A percentile compares a stretch with the other conserved stretches of the same genome.
Evolutionary conservation across 345 rosid genomes (phyloP).

Genomic region (Mercurialis annua): DNA sequence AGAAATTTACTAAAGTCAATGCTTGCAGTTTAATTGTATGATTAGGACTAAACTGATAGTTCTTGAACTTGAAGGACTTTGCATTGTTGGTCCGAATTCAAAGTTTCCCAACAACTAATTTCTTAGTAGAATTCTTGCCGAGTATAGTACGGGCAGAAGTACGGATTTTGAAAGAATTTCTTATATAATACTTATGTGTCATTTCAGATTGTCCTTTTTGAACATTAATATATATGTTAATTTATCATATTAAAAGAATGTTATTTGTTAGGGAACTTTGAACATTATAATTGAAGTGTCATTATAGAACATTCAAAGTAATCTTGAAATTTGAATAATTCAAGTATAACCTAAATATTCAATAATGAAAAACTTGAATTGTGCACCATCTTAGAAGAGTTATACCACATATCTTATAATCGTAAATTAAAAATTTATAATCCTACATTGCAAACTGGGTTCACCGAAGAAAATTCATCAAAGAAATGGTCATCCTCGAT

Average conservation of each 20-base stretch:
- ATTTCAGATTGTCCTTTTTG: no score
- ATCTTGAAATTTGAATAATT: not conserved
- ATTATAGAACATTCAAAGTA: constrained; percentile 24
- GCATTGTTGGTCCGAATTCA: constrained; percentile 15
- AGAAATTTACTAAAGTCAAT: not conserved
- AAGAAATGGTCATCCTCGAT: no score
- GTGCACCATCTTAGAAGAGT: no score
- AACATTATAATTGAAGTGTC: not conserved
- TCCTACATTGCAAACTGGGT: no score
- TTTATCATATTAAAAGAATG: not conserved
- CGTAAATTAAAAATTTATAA: no score
- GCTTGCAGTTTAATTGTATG: not conserved
- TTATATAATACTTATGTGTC: no score
- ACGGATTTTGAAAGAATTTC: not conserved
- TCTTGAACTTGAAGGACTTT: not conserved
- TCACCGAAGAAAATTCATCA: no score
- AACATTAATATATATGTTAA: not conserved
- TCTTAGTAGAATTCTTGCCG: constrained; percentile 2
- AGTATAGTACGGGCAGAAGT: constrained; percentile 20
- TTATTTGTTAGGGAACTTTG: not conserved
- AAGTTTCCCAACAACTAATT: constrained; percentile 2
- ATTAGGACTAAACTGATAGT: not conserved
- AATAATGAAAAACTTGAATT: no score
- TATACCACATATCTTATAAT: no score
- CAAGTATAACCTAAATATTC: no score